Base-by-base conservation (phyloP, 169 alveolate genomes). In the Cryptosporidium sp. region DNA sequence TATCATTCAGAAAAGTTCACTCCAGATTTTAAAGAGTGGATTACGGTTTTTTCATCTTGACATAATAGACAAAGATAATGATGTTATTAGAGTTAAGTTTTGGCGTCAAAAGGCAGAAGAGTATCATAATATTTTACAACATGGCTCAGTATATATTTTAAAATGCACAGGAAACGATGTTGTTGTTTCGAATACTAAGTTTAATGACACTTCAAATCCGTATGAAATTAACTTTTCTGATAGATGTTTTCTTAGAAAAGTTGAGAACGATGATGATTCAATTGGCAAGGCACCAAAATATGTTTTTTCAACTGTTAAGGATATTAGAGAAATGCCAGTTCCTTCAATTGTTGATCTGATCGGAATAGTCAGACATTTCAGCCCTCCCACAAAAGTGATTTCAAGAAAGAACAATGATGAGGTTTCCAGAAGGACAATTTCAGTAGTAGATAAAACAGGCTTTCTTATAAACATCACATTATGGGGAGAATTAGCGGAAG, bases 21-120 rank as follows among this genome's bases (percentile, higher is more conserved):
- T 80, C 3, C 89, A 80, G 29, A 80, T 80, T 8, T 62, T 80
- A 29, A 80, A 33, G 65, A 67, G 68, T 80, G 89, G 75, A 23
- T 35, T 80, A 33, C 62, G 68, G 2, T 80, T 80, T 48, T 80
- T 80, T 44, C 89, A 80, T 65, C 14, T 80, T 2, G 89, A 80
- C 62, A 39, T 80, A 31, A 80, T 80, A 26, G 89, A 80, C 44
- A 80, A 44, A 42, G 89, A 80, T 80, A 65, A 65, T 42, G 89
- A 80, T 65, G 68, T 65, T 7, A 80, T 80, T 18, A 80, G 75
- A 80, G 35, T 80, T 12, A 80, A 80, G 45, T 80, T 80, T 33
- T 80, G 89, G 89, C 75, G 89, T 60, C 56, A 80, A 29, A 80
- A 65, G 33, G 89, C 89, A 23, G 89, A 80, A n/a, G 89, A 80